Evolutionary conservation across 1,139 yeast genomes (phyloP).

Genomic region (Meyerozyma sp.): DNA sequence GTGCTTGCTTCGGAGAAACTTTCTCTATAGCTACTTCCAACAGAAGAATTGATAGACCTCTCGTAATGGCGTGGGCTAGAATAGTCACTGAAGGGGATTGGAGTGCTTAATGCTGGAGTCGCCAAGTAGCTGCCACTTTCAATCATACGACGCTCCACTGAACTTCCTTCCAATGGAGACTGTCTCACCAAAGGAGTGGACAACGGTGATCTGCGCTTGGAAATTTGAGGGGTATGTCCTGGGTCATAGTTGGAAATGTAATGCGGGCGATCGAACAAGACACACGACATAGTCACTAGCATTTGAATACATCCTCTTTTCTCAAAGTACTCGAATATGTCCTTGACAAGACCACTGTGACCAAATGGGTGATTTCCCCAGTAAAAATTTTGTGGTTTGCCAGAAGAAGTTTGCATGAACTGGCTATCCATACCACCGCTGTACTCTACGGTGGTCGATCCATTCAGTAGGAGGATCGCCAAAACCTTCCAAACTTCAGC

Average conservation of each 20-base stretch:
- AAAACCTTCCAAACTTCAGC: slow-evolving; percentile 78
- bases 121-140: not conserved
- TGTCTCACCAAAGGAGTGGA: slow-evolving; percentile 24
- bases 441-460: slow-evolving; percentile 4
- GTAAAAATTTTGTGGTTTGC: slow-evolving; percentile 28
- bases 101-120: not conserved
- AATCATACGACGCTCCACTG: slow-evolving; percentile 3
- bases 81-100: not conserved
- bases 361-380: slow-evolving; percentile 90
- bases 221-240: slow-evolving; percentile 39
- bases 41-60: not conserved
- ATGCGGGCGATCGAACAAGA: slow-evolving; percentile 41
- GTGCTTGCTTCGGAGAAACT: not conserved
- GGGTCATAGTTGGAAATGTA: slow-evolving; percentile 8
- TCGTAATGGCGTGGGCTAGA: not conserved
- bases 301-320: slow-evolving; percentile 68
- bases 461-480: slow-evolving; percentile 37
- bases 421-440: slow-evolving; percentile 1
- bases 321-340: slow-evolving; percentile 64
- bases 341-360: slow-evolving; percentile 60
- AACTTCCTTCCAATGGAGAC: slow-evolving; percentile 13
- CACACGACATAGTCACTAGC: slow-evolving; percentile 85
- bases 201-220: slow-evolving; percentile 39
- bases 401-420: not conserved
- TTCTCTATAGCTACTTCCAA: not conserved